phyloP scores from a whole-genome alignment of 169 alveolate genomes.

The Cryptosporidium sp. region DNA sequence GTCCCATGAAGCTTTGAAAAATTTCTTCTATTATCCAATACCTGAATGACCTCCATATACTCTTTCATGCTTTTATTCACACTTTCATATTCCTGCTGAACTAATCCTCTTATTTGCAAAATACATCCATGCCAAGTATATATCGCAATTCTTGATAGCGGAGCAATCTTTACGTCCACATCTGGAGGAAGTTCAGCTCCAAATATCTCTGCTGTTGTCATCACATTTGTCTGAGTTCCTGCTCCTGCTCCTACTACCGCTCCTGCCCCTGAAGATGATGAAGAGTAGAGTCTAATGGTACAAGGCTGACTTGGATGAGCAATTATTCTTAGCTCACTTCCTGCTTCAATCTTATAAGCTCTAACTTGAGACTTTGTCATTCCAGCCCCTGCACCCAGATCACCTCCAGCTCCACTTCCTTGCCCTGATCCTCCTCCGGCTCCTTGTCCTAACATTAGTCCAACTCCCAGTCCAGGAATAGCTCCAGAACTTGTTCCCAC shows the following conservation, averaged over 20 bases:
- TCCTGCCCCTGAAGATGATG: neutral
- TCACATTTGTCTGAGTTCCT: neutral
- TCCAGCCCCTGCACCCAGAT: too few species aligned
- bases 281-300: slow-evolving; percentile 55
- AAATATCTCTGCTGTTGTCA: slow-evolving; percentile 86
- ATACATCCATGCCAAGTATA: slow-evolving; percentile 90
- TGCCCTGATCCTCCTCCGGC: neutral
- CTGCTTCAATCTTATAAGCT: slow-evolving; percentile 72
- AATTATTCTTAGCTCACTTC: slow-evolving; percentile 62
- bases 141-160: slow-evolving; percentile 85
- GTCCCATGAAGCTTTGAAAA: slow-evolving; percentile 84
- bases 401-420: neutral
- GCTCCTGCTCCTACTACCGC: neutral
- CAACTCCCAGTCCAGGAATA: neutral
- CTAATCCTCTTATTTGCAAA: slow-evolving; percentile 87
- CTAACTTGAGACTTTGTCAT: slow-evolving; percentile 62
- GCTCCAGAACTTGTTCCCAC: neutral
- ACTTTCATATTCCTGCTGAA: slow-evolving; percentile 90
- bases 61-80: slow-evolving; percentile 86
- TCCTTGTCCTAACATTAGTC: neutral
- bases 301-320: slow-evolving; percentile 66
- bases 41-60: slow-evolving; percentile 82
- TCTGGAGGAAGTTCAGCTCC: slow-evolving; percentile 87
- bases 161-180: slow-evolving; percentile 83
- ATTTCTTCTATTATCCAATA: slow-evolving; percentile 85